A percentile compares a stretch with the other conserved stretches of the same genome.
Conservation (phyloP, 2,329 filamentous ascomycete genomes). For the Alternaria solani region DNA sequence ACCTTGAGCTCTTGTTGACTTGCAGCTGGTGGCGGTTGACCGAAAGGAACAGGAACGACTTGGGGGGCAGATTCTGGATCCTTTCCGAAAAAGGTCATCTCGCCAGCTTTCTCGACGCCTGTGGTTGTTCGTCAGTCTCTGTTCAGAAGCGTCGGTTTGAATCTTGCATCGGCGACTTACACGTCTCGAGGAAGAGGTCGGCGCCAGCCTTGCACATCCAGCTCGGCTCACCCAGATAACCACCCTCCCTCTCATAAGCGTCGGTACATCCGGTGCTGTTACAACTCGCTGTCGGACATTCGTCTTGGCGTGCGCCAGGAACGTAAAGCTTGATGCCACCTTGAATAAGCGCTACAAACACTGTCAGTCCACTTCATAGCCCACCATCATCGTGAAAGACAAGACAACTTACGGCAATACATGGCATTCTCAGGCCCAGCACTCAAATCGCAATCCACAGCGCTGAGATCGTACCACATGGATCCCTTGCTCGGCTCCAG, state of each 20-base stretch:
- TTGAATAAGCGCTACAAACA: slow-evolving; percentile 15
- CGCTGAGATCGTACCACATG: slow-evolving; percentile 35
- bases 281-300: slow-evolving; percentile 23
- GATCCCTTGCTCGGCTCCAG: slow-evolving; percentile 12
- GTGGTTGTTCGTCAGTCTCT: neutral
- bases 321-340: slow-evolving; percentile 32
- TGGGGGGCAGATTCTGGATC: neutral
- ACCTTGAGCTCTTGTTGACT: neutral
- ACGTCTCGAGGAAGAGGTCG: slow-evolving; percentile 32
- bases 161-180: neutral
- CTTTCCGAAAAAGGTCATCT: slow-evolving; percentile 7
- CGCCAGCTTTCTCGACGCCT: slow-evolving; percentile 22
- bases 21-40: neutral
- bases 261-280: slow-evolving; percentile 13
- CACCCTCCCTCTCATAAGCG: slow-evolving; percentile 25
- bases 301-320: neutral
- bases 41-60: neutral
- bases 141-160: neutral
- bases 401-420: slow-evolving; percentile 25
- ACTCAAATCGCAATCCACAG: slow-evolving; percentile 25
- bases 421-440: slow-evolving; percentile 15
- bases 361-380: neutral
- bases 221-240: slow-evolving; percentile 28
- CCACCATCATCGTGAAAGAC: neutral
- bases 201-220: slow-evolving; percentile 24